Evolutionary conservation across 2,329 filamentous ascomycete genomes (phyloP).

Genomic region (Sporothrix curviconia): DNA sequence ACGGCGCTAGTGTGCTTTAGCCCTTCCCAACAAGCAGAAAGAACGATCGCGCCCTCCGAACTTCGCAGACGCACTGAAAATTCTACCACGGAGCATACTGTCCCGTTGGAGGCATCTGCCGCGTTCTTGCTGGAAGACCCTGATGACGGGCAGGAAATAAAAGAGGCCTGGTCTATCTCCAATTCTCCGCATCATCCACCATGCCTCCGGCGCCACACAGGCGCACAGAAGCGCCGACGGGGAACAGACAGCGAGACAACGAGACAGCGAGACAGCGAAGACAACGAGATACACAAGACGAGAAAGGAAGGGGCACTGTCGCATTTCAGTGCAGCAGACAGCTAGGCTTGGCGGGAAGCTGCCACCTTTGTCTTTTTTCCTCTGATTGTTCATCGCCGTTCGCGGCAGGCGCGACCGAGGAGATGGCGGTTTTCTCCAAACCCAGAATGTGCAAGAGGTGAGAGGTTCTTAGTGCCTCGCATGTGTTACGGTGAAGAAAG

Average conservation of each 20-base stretch:
- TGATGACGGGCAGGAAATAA: not conserved
- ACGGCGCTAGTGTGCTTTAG: conserved; percentile 8
- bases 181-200: conserved; percentile 10
- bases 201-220: conserved; percentile 5
- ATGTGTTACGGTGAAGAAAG: conserved; percentile 3
- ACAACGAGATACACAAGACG: not conserved
- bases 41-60: conserved; percentile 9
- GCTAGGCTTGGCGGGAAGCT: conserved; percentile 6
- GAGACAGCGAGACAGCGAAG: not conserved
- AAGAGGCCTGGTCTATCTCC: not conserved
- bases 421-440: conserved; percentile 1
- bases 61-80: conserved; percentile 9
- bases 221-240: conserved; percentile 5
- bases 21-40: conserved; percentile 5
- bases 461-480: not conserved
- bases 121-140: not conserved
- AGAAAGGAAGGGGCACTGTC: not conserved
- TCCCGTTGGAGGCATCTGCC: conserved; percentile 11
- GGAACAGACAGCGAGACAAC: conserved; percentile 5
- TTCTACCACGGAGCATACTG: conserved; percentile 12
- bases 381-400: conserved; percentile 9
- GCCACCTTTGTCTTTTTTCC: not conserved
- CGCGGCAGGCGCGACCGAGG: conserved; percentile 8
- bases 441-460: not conserved
- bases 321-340: conserved; percentile 1